Percentiles rank a stretch among this genome's conserved stretches.
Evolutionary conservation across 805 yeast genomes (phyloP).

Genomic region (Wickerhamiella australiensis): DNA sequence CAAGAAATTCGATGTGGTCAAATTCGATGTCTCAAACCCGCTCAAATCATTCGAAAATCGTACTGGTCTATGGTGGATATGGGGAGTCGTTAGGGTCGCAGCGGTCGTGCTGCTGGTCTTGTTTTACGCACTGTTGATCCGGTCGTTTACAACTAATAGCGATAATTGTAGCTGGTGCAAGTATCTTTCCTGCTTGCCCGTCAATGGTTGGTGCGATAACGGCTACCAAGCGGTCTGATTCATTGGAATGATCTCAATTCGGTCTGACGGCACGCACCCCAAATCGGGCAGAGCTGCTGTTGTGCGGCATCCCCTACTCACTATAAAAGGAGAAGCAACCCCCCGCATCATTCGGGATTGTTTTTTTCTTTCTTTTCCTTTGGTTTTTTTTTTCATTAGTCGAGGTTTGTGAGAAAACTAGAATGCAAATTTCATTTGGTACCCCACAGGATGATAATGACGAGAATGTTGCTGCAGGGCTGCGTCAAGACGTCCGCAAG

Average conservation of each 20-base stretch:
- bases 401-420: too few relatives aligned
- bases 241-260: background rate
- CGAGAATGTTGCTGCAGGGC: constrained; percentile 2
- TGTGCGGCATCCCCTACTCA: too few relatives aligned
- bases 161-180: constrained; percentile 59
- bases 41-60: constrained; percentile 20
- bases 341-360: background rate
- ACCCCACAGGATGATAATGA: constrained; percentile 8
- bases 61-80: constrained; percentile 33
- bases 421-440: constrained; percentile 3
- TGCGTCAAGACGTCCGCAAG: background rate
- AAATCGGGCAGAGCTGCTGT: too few relatives aligned
- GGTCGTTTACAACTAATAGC: constrained; percentile 40
- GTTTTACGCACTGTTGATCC: constrained; percentile 39
- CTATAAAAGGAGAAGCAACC: too few relatives aligned
- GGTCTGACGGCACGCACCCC: too few relatives aligned
- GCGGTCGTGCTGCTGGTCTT: constrained; percentile 37
- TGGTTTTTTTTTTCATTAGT: too few relatives aligned
- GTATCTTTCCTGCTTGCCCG: constrained; percentile 58
- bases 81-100: constrained; percentile 41
- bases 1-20: constrained; percentile 18
- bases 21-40: constrained; percentile 20
- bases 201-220: constrained; percentile 53
- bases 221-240: constrained; percentile 14
- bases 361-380: background rate